phyloP scores from a whole-genome alignment of 2,329 filamentous ascomycete species.

The Fusarium sp. region DNA sequence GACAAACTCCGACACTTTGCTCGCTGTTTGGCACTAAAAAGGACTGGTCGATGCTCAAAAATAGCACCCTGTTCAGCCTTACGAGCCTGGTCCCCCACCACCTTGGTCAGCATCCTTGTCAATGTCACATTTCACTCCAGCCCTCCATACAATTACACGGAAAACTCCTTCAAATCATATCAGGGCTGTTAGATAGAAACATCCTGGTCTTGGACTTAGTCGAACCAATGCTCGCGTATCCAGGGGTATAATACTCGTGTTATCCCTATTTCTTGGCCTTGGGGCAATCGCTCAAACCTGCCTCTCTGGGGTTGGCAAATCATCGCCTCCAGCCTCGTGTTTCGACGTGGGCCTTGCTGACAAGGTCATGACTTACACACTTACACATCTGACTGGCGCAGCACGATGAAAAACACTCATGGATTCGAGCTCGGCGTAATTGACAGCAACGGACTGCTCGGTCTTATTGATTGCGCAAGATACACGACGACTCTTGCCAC shows the following conservation, averaged over 20 bases:
- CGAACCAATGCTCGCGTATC: slow-evolving; percentile 2
- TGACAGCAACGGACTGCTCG: slow-evolving; percentile 26
- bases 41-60: slow-evolving; percentile 26
- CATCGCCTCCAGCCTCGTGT: slow-evolving; percentile 25
- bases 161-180: slow-evolving; percentile 26
- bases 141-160: slow-evolving; percentile 14
- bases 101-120: slow-evolving; percentile 36
- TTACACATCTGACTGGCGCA: slow-evolving; percentile 15
- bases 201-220: slow-evolving; percentile 7
- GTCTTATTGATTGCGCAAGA: slow-evolving; percentile 30
- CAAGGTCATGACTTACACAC: slow-evolving; percentile 34
- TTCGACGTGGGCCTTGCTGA: slow-evolving; percentile 36
- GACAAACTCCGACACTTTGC: slow-evolving; percentile 34
- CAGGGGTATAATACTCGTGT: slow-evolving; percentile 20
- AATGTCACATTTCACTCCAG: slow-evolving; percentile 20
- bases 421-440: slow-evolving; percentile 9
- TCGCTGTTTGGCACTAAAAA: slow-evolving; percentile 21
- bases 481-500: slow-evolving; percentile 39
- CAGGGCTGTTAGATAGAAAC: slow-evolving; percentile 1
- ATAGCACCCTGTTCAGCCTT: slow-evolving; percentile 49
- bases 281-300: slow-evolving; percentile 13
- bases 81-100: slow-evolving; percentile 42
- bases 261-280: slow-evolving; percentile 11
- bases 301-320: slow-evolving; percentile 10
- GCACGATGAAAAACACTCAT: not conserved